A percentile compares a stretch with the other conserved stretches of the same genome.
These are phyloP conservation scores for Penicillium egyptiacum DNA, from an alignment of 495 filamentous ascomycete genomes.

Conservation along the genomic window DNA sequence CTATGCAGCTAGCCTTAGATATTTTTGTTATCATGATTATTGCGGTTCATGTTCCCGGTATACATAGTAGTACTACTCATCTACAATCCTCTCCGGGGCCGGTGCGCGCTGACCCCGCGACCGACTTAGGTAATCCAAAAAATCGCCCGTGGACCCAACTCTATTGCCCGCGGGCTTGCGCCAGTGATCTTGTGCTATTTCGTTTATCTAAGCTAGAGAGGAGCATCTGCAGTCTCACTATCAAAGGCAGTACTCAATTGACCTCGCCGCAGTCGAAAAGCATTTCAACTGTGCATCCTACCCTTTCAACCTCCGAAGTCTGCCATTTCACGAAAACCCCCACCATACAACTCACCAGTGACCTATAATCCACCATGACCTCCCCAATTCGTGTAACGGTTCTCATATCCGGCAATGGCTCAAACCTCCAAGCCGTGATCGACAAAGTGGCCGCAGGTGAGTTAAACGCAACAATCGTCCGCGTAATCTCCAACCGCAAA, in stretches of 20 bases:
- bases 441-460: slow-evolving; percentile 58
- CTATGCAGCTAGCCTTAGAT: not conserved
- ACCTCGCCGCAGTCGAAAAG: not conserved
- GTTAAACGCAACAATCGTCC: slow-evolving; percentile 66
- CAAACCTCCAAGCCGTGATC: slow-evolving; percentile 90
- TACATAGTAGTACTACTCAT: not conserved
- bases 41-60: not conserved
- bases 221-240: not conserved
- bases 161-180: not conserved
- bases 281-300: not conserved
- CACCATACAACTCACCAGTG: not conserved
- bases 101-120: slow-evolving; percentile 8
- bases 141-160: not conserved
- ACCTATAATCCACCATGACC: slow-evolving; percentile 25
- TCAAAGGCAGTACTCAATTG: not conserved
- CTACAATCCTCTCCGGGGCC: not conserved
- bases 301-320: not conserved
- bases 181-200: not conserved
- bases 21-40: not conserved
- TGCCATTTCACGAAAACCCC: slow-evolving; percentile 4
- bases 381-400: slow-evolving; percentile 53
- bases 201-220: not conserved
- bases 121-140: slow-evolving; percentile 6
- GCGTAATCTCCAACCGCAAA: slow-evolving; percentile 81
- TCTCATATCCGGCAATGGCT: slow-evolving; percentile 77